phyloP scores from a whole-genome alignment of 169 alveolate species.

The Plasmodium falciparum region DNA sequence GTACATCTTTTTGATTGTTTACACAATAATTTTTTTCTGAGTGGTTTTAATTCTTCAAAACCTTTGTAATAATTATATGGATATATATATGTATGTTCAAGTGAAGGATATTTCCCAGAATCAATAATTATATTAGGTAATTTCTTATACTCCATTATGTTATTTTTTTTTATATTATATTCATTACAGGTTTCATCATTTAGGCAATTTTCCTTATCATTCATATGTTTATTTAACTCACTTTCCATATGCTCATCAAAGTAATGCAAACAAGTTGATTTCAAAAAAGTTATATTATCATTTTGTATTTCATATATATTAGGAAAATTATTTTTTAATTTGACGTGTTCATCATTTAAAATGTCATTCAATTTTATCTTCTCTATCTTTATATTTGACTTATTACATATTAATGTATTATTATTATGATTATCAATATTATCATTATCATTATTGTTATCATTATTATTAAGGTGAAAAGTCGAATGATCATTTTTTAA shows the following conservation, averaged over 20 bases:
- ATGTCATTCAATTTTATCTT: slow-evolving; percentile 40
- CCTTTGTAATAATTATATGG: slow-evolving; percentile 66
- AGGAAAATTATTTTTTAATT: slow-evolving; percentile 6
- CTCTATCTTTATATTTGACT: slow-evolving; percentile 43
- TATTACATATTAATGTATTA: slow-evolving; percentile 9
- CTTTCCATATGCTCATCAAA: neutral
- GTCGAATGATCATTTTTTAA: neutral
- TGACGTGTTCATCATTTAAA: slow-evolving; percentile 47
- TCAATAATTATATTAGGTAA: slow-evolving; percentile 15
- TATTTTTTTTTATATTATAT: neutral
- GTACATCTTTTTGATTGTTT: slow-evolving; percentile 49
- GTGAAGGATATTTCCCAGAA: slow-evolving; percentile 21
- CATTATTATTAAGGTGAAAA: neutral
- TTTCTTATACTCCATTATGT: neutral
- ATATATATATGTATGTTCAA: slow-evolving; percentile 32
- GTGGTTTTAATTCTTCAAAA: slow-evolving; percentile 26
- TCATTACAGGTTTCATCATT: neutral
- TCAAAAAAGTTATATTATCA: slow-evolving; percentile 48
- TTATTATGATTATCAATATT: neutral
- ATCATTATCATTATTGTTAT: neutral
- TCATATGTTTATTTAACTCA: slow-evolving; percentile 2
- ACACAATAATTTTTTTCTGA: slow-evolving; percentile 30
- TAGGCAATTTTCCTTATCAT: neutral
- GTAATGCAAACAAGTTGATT: neutral
- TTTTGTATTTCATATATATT: slow-evolving; percentile 52